Base-by-base conservation (phyloP, 2,329 filamentous ascomycete species). In the Byssoonygena ceratinophila region DNA sequence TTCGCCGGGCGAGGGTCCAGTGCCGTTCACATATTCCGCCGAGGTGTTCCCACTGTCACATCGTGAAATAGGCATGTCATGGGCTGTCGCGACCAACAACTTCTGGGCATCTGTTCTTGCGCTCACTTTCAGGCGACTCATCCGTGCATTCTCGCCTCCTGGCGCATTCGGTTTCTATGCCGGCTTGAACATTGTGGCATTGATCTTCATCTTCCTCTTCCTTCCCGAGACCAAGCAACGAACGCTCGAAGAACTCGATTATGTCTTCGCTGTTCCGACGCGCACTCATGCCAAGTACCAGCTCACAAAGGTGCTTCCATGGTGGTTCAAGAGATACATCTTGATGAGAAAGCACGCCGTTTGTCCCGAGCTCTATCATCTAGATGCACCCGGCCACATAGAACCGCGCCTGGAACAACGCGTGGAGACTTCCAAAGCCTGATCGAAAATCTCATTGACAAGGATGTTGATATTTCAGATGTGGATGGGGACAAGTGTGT, bases 161-260 rank as follows among this genome's bases (percentile, higher is more conserved):
- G 76, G 76, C 2, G 76, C 79, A 1, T 83, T 84, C 58, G 75
- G 79, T 3, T 81, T 84, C 62, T 84, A 83, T 46, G 68, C 68
- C 8, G 78, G 69, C 0, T 66, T 84, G 3, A 85, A 85, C 57
- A 57, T 82, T 2, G 62, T 79, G 1, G 81, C 81, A 0, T 71
- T 83, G 11, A 53, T 79, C 18, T 75, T 85, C 69, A 83, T 84
- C 56, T 83, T 83, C 69, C 69, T 83, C 37, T 78, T 76, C 62
- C 65, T 80, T 0, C 76, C 76, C 1, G 77, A 79, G 61, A 79
- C 76, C 4, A 79, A 77, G 56, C 73, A 79, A 60, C 71, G 73
- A 27, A 79, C 76, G 1, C 62, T 71, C 6, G 76, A 79, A 61
- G 78, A 81, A 61, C 67, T 85, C 27, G 81, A 85, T 58, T 76